These are phyloP conservation scores for Fragaria iinumae DNA, from an alignment of 306 rosid genomes.

Conservation along the genomic window DNA sequence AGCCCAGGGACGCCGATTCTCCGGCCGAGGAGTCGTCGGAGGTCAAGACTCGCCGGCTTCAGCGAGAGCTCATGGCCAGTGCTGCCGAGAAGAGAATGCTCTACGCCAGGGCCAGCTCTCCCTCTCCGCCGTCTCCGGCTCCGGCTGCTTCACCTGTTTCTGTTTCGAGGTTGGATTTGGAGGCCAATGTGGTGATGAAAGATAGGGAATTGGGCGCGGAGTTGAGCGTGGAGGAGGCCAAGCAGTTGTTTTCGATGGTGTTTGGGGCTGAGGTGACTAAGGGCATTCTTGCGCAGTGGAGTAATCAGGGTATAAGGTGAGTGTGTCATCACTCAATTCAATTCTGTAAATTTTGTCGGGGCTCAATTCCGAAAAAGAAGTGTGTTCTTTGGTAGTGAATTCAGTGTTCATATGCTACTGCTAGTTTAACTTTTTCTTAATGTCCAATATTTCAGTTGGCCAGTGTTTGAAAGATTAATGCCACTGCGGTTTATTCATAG, in stretches of 20 bases:
- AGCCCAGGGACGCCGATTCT: conserved; percentile 61
- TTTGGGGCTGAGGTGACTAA: conserved; percentile 78
- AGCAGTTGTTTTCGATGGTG: conserved; percentile 70
- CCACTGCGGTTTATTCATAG: neutral
- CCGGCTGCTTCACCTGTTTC: neutral
- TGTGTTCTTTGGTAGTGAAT: neutral
- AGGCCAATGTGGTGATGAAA: conserved; percentile 33
- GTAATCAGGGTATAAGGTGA: conserved; percentile 96
- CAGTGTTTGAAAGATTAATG: neutral
- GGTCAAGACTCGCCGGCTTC: conserved; percentile 55
- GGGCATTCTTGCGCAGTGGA: conserved; percentile 87
- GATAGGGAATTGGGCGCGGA: conserved; percentile 40
- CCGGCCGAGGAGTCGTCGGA: conserved; percentile 58
- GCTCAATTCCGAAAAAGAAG: neutral
- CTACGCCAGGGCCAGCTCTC: conserved; percentile 18
- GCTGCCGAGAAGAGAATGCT: conserved; percentile 92
- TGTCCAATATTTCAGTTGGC: neutral
- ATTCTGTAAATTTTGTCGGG: neutral
- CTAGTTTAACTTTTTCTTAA: neutral
- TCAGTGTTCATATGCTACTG: neutral
- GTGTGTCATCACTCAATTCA: neutral
- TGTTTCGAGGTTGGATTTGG: conserved; percentile 22
- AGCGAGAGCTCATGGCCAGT: conserved; percentile 90
- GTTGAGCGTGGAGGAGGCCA: conserved; percentile 58
- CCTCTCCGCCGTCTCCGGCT: conserved; percentile 2